phyloP scores from a whole-genome alignment of 345 rosid genomes.

The Bruguiera parviflora region DNA sequence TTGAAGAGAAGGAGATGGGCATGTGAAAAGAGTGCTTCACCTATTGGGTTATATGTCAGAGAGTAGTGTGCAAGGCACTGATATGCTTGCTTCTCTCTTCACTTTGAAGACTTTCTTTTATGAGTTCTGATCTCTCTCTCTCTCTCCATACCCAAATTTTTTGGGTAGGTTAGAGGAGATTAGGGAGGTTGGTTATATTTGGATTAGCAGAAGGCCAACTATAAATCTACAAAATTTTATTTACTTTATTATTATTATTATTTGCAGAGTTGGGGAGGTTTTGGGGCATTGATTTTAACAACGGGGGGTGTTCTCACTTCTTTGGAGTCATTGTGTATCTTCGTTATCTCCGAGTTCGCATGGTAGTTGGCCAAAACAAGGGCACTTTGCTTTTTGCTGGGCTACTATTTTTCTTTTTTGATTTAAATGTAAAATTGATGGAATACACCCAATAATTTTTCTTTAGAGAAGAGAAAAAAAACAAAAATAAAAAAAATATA shows the following conservation, averaged over 20 bases:
- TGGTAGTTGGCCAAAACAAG: conserved; percentile 1
- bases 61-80: background rate
- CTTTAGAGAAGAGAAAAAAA: background rate
- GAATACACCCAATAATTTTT: too few species aligned
- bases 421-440: background rate
- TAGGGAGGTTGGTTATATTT: conserved; percentile 13
- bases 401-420: too few species aligned
- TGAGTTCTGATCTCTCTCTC: background rate
- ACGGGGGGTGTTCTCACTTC: background rate
- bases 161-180: conserved; percentile 11
- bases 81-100: background rate
- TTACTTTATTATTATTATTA: too few species aligned
- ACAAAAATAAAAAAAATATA: too few species aligned
- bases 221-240: conserved; percentile 2
- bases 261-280: conserved; percentile 9
- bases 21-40: background rate
- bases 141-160: background rate
- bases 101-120: background rate
- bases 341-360: background rate
- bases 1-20: background rate
- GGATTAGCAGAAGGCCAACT: conserved; percentile 18
- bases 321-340: background rate
- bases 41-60: background rate
- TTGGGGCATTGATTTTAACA: conserved; percentile 16
- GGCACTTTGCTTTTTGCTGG: background rate